These are phyloP conservation scores for Mariannaea sp. DNA, from an alignment of 2,329 filamentous ascomycete species.

Conservation along the genomic window DNA sequence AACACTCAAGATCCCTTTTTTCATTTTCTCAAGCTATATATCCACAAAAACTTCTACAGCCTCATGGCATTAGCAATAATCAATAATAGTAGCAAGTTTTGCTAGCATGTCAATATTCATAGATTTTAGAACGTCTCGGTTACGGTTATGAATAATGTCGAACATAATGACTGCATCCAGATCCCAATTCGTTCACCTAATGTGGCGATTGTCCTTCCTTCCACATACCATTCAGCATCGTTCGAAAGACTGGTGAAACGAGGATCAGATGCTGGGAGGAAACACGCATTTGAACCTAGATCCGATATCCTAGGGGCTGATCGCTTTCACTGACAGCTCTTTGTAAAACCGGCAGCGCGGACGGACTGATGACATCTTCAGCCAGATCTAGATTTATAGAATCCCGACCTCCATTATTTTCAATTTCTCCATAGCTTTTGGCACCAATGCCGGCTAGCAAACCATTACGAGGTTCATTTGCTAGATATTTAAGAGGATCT, in stretches of 20 bases:
- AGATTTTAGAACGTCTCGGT: neutral
- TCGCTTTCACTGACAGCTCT: no score
- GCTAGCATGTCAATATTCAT: neutral
- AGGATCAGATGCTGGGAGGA: slow-evolving; percentile 36
- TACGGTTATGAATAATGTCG: slow-evolving; percentile 36
- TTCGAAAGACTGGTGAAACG: slow-evolving; percentile 23
- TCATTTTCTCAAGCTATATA: neutral
- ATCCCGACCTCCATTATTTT: no score
- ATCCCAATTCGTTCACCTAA: slow-evolving; percentile 35
- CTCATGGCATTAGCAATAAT: slow-evolving; percentile 12
- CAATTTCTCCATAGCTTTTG: no score
- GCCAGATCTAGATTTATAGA: no score
- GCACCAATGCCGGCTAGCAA: no score
- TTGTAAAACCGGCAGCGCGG: no score
- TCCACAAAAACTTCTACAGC: neutral
- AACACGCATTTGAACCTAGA: slow-evolving; percentile 23
- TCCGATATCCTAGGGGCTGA: no score
- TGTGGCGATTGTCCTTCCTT: neutral
- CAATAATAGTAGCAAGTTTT: neutral
- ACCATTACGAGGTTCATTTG: no score
- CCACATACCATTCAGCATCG: slow-evolving; percentile 23
- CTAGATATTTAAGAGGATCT: no score
- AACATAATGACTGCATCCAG: slow-evolving; percentile 48
- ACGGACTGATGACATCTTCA: no score
- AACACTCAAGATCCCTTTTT: neutral